A percentile compares a stretch with the other conserved stretches of the same genome.
These are phyloP conservation scores for Mycosphaerelloides madeirae DNA, from an alignment of 2,329 filamentous ascomycete genomes.

Conservation along the genomic window DNA sequence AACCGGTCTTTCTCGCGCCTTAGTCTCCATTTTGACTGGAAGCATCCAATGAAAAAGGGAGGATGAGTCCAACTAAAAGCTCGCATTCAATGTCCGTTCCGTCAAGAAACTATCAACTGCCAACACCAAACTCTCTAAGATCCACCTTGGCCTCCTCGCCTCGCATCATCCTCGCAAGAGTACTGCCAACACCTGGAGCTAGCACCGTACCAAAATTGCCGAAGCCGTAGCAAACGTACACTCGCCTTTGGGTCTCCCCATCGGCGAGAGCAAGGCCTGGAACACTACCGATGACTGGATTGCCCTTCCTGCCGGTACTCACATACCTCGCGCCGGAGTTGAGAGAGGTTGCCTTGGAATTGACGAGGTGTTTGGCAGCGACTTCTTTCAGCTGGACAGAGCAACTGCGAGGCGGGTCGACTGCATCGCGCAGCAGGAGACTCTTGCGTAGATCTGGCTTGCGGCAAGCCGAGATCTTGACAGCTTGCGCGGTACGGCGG, in stretches of 20 bases:
- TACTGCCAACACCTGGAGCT: constrained; percentile 14
- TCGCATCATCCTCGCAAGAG: constrained; percentile 1
- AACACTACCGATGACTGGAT: constrained; percentile 18
- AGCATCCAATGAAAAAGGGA: too few relatives aligned
- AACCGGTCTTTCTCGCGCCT: too few relatives aligned
- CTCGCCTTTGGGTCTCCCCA: constrained; percentile 1
- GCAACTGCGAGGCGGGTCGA: neutral
- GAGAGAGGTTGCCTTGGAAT: neutral
- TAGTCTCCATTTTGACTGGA: too few relatives aligned
- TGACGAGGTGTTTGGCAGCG: constrained; percentile 1
- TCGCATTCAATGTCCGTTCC: too few relatives aligned
- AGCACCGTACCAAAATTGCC: constrained; percentile 21
- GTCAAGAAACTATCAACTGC: neutral
- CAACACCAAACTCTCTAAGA: neutral
- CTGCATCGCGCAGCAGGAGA: neutral
- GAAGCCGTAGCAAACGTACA: constrained; percentile 23
- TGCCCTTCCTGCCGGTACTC: constrained; percentile 5
- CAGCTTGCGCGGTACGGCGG: neutral
- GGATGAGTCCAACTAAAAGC: too few relatives aligned
- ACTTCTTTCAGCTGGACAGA: constrained; percentile 2
- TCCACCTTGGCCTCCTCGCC: neutral
- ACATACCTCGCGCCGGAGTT: constrained; percentile 4
- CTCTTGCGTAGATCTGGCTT: neutral
- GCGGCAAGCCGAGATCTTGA: neutral
- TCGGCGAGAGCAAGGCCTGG: neutral